Percentiles rank a stretch among this genome's conserved stretches.
Evolutionary conservation across 257 asterid genomes (phyloP).

Genomic region (Forsythia viridissima): DNA sequence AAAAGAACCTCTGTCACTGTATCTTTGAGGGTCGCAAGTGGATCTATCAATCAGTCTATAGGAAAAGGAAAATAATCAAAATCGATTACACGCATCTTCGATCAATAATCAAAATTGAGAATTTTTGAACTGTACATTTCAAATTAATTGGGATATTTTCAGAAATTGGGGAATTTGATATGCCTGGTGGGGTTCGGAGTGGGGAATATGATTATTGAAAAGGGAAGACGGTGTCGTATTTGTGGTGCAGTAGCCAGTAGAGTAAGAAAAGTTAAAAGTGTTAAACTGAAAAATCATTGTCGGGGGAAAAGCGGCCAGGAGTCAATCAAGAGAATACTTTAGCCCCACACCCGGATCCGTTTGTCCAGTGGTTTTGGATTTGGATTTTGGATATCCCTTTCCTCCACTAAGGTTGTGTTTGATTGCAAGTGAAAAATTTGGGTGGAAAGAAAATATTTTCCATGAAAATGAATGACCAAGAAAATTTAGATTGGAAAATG

Average conservation of each 20-base stretch:
- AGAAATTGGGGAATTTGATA: not conserved
- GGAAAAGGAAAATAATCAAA: not conserved
- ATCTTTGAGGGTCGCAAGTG: not conserved
- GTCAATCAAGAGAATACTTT: slow-evolving; percentile 29
- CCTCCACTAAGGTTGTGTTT: too few relatives aligned
- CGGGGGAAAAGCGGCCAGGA: not conserved
- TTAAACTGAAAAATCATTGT: not conserved
- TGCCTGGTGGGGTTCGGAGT: not conserved
- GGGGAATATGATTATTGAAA: not conserved
- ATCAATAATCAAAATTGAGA: not conserved
- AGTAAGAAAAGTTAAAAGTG: not conserved
- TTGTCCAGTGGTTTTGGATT: too few relatives aligned
- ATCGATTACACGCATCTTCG: not conserved
- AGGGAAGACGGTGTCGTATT: slow-evolving; percentile 16
- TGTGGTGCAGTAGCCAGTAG: not conserved
- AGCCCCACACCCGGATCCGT: not conserved
- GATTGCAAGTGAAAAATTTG: too few relatives aligned
- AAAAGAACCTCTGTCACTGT: not conserved
- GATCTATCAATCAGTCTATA: not conserved
- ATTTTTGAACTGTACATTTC: not conserved
- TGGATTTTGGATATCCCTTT: not conserved
- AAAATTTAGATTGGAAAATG: too few relatives aligned
- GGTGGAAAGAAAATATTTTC: too few relatives aligned
- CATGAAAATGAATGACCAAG: too few relatives aligned
- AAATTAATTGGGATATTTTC: not conserved